Percentiles rank a stretch among this genome's conserved stretches.
Evolutionary conservation across 352 stramenopile species (phyloP).

Genomic region (Pythium aphanidermatum): DNA sequence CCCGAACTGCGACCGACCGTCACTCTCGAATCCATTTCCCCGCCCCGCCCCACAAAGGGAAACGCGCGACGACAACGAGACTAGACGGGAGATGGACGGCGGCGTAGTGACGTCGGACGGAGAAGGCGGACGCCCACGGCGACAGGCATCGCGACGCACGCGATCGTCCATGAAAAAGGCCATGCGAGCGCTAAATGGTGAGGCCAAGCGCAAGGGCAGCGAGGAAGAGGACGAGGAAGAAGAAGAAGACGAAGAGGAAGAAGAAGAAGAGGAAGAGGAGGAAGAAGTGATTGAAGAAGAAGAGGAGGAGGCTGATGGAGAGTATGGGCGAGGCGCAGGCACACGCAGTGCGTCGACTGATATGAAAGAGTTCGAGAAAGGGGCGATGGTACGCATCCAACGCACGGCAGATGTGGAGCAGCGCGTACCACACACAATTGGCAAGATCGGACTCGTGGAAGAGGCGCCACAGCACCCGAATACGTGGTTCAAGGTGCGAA

Average conservation of each 20-base stretch:
- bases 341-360: constrained; percentile 23
- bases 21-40: constrained; percentile 9
- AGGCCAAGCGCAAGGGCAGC: constrained; percentile 38
- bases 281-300: constrained; percentile 22
- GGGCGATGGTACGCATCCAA: constrained; percentile 60
- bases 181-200: constrained; percentile 40
- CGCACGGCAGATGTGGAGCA: constrained; percentile 78
- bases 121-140: constrained; percentile 20
- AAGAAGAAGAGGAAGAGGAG: constrained; percentile 20
- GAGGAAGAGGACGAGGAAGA: constrained; percentile 45
- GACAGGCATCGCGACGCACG: constrained; percentile 33
- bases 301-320: constrained; percentile 23
- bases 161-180: constrained; percentile 32
- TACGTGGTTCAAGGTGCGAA: constrained; percentile 84
- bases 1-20: neutral
- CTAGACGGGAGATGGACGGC: neutral
- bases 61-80: neutral
- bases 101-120: neutral
- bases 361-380: constrained; percentile 47
- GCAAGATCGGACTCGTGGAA: constrained; percentile 77
- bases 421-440: constrained; percentile 70
- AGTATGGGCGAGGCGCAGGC: constrained; percentile 3
- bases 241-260: constrained; percentile 34
- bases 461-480: constrained; percentile 80
- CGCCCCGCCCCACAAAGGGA: neutral